phyloP scores from a whole-genome alignment of 768 basidiomycete species.

The Mycena belliarum region DNA sequence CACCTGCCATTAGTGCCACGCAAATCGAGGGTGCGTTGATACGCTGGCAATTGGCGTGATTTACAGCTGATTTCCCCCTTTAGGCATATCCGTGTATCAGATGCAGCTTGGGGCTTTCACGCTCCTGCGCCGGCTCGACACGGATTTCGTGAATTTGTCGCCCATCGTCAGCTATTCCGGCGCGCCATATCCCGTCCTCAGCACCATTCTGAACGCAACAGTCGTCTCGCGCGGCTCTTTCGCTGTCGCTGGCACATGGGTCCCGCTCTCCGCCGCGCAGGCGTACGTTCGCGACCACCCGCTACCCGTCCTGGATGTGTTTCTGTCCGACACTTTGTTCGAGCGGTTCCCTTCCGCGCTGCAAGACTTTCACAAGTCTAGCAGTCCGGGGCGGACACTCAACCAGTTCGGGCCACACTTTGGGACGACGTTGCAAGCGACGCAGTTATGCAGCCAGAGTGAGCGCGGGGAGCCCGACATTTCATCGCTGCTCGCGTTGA shows the following conservation, averaged over 20 bases:
- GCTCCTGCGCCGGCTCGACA: constrained; percentile 73
- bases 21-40: constrained; percentile 65
- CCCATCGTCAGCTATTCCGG: constrained; percentile 51
- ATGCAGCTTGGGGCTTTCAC: constrained; percentile 56
- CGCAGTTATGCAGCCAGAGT: constrained; percentile 27
- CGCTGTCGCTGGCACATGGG: constrained; percentile 66
- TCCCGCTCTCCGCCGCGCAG: constrained; percentile 59
- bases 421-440: constrained; percentile 48
- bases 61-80: constrained; percentile 9
- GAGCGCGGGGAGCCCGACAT: constrained; percentile 23
- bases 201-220: constrained; percentile 47
- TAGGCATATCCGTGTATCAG: constrained; percentile 77
- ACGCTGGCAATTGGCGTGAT: constrained; percentile 2
- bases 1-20: constrained; percentile 63
- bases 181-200: constrained; percentile 37
- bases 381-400: constrained; percentile 46
- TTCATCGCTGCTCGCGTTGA: constrained; percentile 2
- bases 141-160: constrained; percentile 75
- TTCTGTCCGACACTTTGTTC: constrained; percentile 63
- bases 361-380: constrained; percentile 56
- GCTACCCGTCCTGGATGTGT: constrained; percentile 45
- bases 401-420: constrained; percentile 70
- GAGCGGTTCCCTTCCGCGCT: constrained; percentile 65
- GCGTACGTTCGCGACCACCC: constrained; percentile 52
- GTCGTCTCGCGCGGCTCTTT: constrained; percentile 54